Evolutionary conservation across 164 flowering plant genomes (phyloP), one percentile per base, ranked within the genome.

Genomic region (Litsea cubeba): DNA sequence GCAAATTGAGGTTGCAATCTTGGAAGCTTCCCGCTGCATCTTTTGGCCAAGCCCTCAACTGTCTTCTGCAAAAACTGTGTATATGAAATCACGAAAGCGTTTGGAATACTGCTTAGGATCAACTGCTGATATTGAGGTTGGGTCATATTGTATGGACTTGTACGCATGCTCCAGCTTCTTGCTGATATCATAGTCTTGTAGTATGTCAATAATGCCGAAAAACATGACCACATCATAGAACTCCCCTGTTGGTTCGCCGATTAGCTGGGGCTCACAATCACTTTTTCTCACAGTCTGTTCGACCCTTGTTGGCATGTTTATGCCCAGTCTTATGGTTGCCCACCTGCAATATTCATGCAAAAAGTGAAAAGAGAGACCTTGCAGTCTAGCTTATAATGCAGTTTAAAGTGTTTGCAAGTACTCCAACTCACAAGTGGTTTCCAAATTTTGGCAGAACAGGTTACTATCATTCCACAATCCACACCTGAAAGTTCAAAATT

Each of bases 161-260:
- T 92, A 92, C 3, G 91, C 94, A 80, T 90, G 94, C 76, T 92
- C 97, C 3, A 92, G 87, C 83, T 92, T 91, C 84, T 91, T 91
- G 84, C 87, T 91, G 67, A 91, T 88, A 63, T 91, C 96, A 65
- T 91, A 91, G 81, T 89, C 92, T 77, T 91, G 97, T 25, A 91
- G 81, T 72, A 91, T 90, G 85, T 91, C 97, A n/a, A 91, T 91
- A 70, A 91, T 90, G 40, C 97, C 91, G 74, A 91, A 89, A 74
- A 83, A 86, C 32, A 91, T 79, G 78, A 91, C 72, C 2, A 89
- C 91, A 5, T 89, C 91, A 74, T 78, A 83, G 50, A 79, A 77
- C 78, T 89, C 89, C 12, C 90, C 88, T 11, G 88, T 87, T 20
- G 88, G 86, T 72, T 84, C 86, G 57, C 87, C 86, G 1, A 84